These are phyloP conservation scores for Cucumis variabilis DNA, from an alignment of 331 rosid genomes.

Conservation along the genomic window DNA sequence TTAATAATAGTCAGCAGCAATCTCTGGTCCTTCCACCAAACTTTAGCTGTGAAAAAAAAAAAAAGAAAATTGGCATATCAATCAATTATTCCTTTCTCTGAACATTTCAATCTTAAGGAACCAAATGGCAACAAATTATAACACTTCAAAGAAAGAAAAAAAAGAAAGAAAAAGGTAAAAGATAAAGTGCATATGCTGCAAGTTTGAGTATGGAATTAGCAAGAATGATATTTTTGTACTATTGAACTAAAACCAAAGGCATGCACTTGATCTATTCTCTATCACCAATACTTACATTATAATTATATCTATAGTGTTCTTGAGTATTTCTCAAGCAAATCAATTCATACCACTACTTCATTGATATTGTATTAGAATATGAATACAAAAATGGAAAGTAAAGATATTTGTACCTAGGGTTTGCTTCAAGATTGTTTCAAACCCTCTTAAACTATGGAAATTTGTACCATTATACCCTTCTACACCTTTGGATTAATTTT, in stretches of 20 bases:
- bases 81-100: conserved; percentile 19
- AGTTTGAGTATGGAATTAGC: conserved; percentile 33
- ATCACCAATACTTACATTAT: background rate
- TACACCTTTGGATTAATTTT: background rate
- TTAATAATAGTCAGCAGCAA: conserved; percentile 29
- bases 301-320: background rate
- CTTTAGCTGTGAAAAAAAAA: conserved; percentile 7
- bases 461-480: background rate
- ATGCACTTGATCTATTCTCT: background rate
- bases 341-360: background rate
- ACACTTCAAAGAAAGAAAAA: background rate
- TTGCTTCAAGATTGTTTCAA: background rate
- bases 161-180: background rate
- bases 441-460: background rate
- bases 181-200: background rate
- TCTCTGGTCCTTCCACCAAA: conserved; percentile 28
- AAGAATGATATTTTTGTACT: conserved; percentile 20
- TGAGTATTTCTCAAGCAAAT: conserved; percentile 24
- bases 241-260: background rate
- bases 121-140: conserved; percentile 9
- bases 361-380: background rate
- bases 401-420: background rate
- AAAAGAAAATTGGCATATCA: conserved; percentile 7
- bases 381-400: background rate
- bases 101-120: conserved; percentile 31